Evolutionary conservation across 2,329 filamentous ascomycete species (phyloP), one percentile per base, ranked within the genome.

Genomic region (Beauveria sp.): DNA sequence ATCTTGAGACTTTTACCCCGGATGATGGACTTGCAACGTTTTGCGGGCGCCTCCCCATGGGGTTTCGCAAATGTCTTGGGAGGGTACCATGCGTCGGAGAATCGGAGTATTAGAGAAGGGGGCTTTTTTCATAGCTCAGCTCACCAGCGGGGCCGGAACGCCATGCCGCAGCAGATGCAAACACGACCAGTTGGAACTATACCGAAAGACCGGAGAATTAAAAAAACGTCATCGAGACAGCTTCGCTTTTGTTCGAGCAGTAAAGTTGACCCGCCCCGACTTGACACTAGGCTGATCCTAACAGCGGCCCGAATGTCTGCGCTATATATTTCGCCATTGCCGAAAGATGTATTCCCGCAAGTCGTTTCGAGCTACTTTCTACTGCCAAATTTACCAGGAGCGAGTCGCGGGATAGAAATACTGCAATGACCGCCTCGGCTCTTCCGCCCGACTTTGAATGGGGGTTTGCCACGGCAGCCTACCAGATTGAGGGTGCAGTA

Each of bases 401-500:
- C 10, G 20, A 12, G 28, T 26, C 5, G 42, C 12, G 31, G 49
- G 9, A 2, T n/a, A 14, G 9, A 18, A 28, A 4, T 4, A 16
- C 18, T 12, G 20, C 53, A 14, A 53, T 57, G 51, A n/a, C 54
- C 1, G 20, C 18, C 38, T 55, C 54, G n/a, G 40, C 65, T n/a
- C 68, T 77, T 1, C 73, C 73, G 3, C 62, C 64, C 5, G 70
- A 76, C 63, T 79, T 79, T 56, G 64, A 72, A 57, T 76, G 73
- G 68, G 77, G 77, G 1, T 76, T 74, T 55, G 75, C 76, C 16
- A 79, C 76, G 0, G 75, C 76, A 0, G 72, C 77, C 1, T 76
- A 77, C 63, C 77, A 79, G 62, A 73, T 79, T n/a, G 77, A 79
- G 64, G 77, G 77, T 16, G 76, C 71, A 7, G 74, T 73, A n/a